Percentiles rank a stretch among this genome's conserved stretches.
These are phyloP conservation scores for Calocera viscosa DNA, from an alignment of 768 basidiomycete species.

Conservation along the genomic window DNA sequence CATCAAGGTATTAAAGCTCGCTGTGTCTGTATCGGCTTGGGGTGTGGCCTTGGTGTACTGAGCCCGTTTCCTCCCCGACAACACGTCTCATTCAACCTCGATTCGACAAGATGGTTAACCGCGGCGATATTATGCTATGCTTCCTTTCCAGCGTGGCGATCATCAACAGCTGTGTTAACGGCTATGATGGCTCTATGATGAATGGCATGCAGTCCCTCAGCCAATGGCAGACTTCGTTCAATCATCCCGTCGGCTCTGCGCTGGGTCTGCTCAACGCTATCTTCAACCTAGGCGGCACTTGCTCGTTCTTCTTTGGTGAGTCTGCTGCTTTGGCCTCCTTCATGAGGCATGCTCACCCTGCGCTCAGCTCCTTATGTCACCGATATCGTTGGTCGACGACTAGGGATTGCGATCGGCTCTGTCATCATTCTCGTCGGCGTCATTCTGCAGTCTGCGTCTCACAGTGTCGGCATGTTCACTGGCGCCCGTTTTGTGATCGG, in stretches of 20 bases:
- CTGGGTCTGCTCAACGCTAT: constrained; percentile 64
- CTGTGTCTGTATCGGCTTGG: neutral
- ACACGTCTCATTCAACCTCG: neutral
- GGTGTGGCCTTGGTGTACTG: neutral
- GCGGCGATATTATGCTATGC: constrained; percentile 1
- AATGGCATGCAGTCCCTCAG: constrained; percentile 55
- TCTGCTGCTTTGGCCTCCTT: neutral
- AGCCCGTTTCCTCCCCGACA: too few species aligned
- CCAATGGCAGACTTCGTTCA: constrained; percentile 53
- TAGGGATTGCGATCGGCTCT: constrained; percentile 55
- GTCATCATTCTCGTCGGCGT: constrained; percentile 57
- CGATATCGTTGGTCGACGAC: constrained; percentile 57
- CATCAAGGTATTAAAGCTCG: neutral
- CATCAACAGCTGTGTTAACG: constrained; percentile 7
- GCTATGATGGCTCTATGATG: constrained; percentile 7
- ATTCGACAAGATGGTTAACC: neutral
- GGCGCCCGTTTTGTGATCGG: constrained; percentile 56
- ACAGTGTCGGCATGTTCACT: constrained; percentile 66
- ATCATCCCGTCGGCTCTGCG: constrained; percentile 42
- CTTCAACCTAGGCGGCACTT: constrained; percentile 2
- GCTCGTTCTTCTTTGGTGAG: constrained; percentile 10
- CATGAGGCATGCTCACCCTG: neutral
- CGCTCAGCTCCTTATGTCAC: constrained; percentile 34
- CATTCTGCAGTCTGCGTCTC: constrained; percentile 56
- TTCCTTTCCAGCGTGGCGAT: neutral